Conservation (phyloP, 768 basidiomycete genomes). For the Tubosaeta brunneosetosa region DNA sequence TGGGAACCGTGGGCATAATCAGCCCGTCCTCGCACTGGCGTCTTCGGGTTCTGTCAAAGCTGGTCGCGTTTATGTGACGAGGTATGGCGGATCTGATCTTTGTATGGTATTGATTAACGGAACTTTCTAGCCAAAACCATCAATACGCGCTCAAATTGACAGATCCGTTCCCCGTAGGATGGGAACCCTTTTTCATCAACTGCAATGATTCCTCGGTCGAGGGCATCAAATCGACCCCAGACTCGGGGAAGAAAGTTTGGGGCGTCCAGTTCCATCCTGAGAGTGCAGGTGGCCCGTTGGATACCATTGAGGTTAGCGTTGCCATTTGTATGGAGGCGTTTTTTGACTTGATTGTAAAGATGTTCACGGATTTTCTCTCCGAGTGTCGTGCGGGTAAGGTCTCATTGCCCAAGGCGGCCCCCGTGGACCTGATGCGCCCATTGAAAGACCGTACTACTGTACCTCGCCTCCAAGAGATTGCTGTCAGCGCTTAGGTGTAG, state of each 20-base stretch:
- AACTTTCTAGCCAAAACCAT: slow-evolving; percentile 75
- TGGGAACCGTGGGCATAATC: slow-evolving; percentile 99
- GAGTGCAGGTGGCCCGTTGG: slow-evolving; percentile 95
- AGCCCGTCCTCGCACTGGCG: slow-evolving; percentile 95
- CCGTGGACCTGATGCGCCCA: slow-evolving; percentile 11
- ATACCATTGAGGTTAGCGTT: slow-evolving; percentile 84
- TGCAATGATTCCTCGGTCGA: slow-evolving; percentile 99
- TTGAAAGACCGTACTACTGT: slow-evolving; percentile 20
- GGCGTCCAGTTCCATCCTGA: slow-evolving; percentile 99
- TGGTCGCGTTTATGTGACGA: slow-evolving; percentile 95
- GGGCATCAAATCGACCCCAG: slow-evolving; percentile 91
- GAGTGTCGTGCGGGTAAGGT: slow-evolving; percentile 67
- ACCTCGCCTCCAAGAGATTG: slow-evolving; percentile 16
- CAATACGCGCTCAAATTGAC: slow-evolving; percentile 94
- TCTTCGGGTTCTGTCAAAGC: slow-evolving; percentile 90
- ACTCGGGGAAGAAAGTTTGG: slow-evolving; percentile 90
- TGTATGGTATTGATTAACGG: background rate
- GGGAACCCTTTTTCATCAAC: slow-evolving; percentile 99
- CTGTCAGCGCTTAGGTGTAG: slow-evolving; percentile 27
- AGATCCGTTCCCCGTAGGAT: slow-evolving; percentile 94
- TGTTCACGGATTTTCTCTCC: slow-evolving; percentile 89
- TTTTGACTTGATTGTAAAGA: slow-evolving; percentile 41
- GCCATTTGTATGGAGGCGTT: background rate
- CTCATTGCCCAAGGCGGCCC: slow-evolving; percentile 20
- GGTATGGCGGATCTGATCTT: slow-evolving; percentile 28